Evolutionary conservation across 345 rosid species (phyloP), one percentile per base, ranked within the genome.

Genomic region (Sonneratia caseolaris): DNA sequence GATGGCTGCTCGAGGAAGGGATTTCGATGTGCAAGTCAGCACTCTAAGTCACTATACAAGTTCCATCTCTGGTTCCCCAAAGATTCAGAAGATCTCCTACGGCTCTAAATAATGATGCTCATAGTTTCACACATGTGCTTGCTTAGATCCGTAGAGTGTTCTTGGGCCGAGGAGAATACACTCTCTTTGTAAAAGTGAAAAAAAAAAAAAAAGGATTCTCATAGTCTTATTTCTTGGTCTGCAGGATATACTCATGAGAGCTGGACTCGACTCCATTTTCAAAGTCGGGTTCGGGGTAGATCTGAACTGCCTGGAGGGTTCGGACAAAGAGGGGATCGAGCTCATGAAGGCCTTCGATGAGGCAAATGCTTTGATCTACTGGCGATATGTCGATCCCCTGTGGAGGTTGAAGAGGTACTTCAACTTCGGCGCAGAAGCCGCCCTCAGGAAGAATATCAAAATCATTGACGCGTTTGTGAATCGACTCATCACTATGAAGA

Each of bases 271-370:
- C 62, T 89, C 96, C 0, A 91, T 93, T 27, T 86, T 88, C 75
- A 84, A 91, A 87, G 94, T 93, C 3, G 97, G 84, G 43, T 93
- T 93, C 51, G 97, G 97, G 19, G 88, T 86, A 59, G 91, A 88
- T 22, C 74, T 87, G 57, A 77, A 82, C 62, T 84, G 93, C 81
- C 75, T 86, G 83, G 79, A 76, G 19, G 92, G 89, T 3, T 80
- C 87, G 61, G 89, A 74, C 69, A 71, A 74, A 82, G 83, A 81
- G 47, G 89, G 84, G 18, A 49, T 40, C 10, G 74, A 22, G 37
- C 84, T 91, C 76, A 86, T 84, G 91, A 76, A 79, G 49, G 98
- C 96, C 57, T 88, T 88, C 47, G 98, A 91, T 73, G 91, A 89
- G 37, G 79, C 85, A 0, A 87, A 80, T 70, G 91, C 84, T 19